Base-by-base conservation (phyloP, 116 monocot genomes). In the Phalaenopsis hybrid region DNA sequence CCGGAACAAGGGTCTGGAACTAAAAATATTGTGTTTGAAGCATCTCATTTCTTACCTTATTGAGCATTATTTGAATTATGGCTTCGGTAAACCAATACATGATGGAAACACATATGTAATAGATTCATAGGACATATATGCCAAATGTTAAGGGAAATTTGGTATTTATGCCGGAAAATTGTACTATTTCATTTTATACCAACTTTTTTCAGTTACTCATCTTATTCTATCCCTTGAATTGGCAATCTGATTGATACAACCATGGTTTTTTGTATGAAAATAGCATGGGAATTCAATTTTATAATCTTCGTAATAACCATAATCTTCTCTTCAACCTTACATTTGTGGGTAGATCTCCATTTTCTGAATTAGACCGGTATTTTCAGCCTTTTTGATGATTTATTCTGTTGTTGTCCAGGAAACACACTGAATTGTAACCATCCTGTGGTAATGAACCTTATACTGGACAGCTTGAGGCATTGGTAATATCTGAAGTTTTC, bases 341-440 rank as follows among this genome's bases (percentile, higher is more conserved):
- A 28, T 31, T 69, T 31, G 31, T 69, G 25, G 5, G 69, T 2
- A 69, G 8, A 69, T 28, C 25, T 43, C 17, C 28, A 4, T 37
- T 41, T 37, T 72, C 37, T 33, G 72, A 37, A 72, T 72, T 72
- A 37, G 15, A 72, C 17, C 41, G 11, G 16, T 37, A 15, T 41
- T 37, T 16, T 11, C 25, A 28, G 15, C 37, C 41, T 72, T 4
- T 41, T 72, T 4, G 41, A 41, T 72, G 41, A 41, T 41, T 6
- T 79, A 1, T 73, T 80, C 69, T 87, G 76, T 28, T 52, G 45
- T 4, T 65, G 68, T 86, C 15, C 85, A 98, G 95, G 98, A 80
- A 98, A 98, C 83, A 98, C 95, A 45, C 87, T 98, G 43, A 98
- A 98, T 78, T 98, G 95, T 86, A 98, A 98, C 78, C 95, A 98